Evolutionary conservation across 345 rosid species (phyloP).

Genomic region (Eucalyptus tenuipes): DNA sequence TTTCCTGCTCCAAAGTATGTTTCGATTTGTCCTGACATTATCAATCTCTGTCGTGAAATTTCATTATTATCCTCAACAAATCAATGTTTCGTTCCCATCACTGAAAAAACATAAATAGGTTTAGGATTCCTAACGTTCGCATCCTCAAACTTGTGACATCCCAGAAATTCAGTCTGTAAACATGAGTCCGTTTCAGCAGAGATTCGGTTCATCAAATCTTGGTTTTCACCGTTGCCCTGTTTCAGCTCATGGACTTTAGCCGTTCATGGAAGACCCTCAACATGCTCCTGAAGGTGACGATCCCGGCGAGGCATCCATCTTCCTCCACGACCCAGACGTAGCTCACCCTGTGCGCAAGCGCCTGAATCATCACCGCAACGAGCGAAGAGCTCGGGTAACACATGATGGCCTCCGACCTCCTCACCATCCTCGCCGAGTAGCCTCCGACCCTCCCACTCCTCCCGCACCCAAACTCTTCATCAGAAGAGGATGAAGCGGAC

Average conservation of each 20-base stretch:
- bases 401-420: slow-evolving; percentile 25
- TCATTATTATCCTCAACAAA: not conserved
- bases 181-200: not conserved
- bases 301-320: slow-evolving; percentile 28
- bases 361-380: slow-evolving; percentile 61
- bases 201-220: not conserved
- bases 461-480: slow-evolving; percentile 26
- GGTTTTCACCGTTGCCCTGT: not conserved
- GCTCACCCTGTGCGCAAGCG: slow-evolving; percentile 36
- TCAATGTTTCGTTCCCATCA: not conserved
- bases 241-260: slow-evolving; percentile 3
- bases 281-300: slow-evolving; percentile 40
- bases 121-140: not conserved
- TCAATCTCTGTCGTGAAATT: not conserved
- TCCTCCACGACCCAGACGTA: slow-evolving; percentile 51
- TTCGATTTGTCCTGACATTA: not conserved
- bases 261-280: slow-evolving; percentile 35
- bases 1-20: not conserved
- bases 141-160: not conserved
- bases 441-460: slow-evolving; percentile 8
- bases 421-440: slow-evolving; percentile 9
- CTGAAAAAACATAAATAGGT: not conserved
- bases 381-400: slow-evolving; percentile 51
- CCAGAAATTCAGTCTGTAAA: not conserved
- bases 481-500: slow-evolving; percentile 8